Evolutionary conservation across 176 grass and related monocot genomes (phyloP).

Genomic region (Melocanna baccifera): DNA sequence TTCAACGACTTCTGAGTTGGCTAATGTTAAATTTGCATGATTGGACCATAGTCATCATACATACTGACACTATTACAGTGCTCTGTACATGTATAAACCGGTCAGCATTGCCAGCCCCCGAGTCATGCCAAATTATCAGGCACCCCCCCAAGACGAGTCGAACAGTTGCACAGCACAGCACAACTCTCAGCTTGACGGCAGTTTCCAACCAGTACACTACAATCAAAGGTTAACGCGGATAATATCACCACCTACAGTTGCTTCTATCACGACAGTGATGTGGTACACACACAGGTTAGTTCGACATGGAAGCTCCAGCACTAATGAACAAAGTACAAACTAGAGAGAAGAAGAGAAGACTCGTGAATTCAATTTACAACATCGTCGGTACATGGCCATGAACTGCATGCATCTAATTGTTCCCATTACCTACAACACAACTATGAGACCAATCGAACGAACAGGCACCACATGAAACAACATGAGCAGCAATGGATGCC

Average conservation of each 20-base stretch:
- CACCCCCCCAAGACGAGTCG: not conserved
- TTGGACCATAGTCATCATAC: too few species aligned
- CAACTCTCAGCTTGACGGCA: not conserved
- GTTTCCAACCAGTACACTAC: not conserved
- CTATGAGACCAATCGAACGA: constrained; percentile 1
- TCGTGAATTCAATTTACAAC: constrained; percentile 31
- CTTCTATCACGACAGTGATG: not conserved
- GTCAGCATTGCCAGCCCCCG: not conserved
- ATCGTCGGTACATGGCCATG: not conserved
- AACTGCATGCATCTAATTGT: not conserved
- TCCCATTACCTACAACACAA: constrained; percentile 15
- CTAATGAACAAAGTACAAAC: not conserved
- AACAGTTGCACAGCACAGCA: not conserved
- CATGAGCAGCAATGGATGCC: not conserved
- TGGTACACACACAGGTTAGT: not conserved
- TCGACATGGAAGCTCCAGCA: not conserved
- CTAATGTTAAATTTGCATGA: too few species aligned
- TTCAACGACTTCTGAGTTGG: too few species aligned
- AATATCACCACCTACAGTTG: not conserved
- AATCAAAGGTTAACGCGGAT: not conserved
- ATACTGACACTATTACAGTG: too few species aligned
- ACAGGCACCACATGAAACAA: not conserved
- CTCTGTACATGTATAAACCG: not conserved
- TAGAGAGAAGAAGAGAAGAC: not conserved
- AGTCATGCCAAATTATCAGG: too few species aligned